A percentile compares a stretch with the other conserved stretches of the same genome.
Conservation (phyloP, 495 filamentous ascomycete genomes). For the Penicillium antarcticum region DNA sequence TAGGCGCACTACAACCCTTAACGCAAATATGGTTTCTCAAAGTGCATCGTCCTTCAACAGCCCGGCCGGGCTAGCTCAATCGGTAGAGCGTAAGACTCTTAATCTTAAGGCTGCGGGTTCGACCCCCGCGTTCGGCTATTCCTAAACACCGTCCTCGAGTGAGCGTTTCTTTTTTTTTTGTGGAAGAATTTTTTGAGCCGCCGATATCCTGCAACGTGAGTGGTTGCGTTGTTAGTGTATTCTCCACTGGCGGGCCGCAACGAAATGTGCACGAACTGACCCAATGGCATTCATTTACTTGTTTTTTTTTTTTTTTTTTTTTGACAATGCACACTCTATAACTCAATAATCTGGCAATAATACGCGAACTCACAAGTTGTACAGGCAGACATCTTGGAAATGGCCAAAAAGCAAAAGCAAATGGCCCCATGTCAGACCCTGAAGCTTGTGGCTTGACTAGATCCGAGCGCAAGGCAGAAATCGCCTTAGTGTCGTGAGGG, state of each 20-base stretch:
- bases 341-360: not conserved
- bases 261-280: not conserved
- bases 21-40: too few species aligned
- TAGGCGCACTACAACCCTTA: too few species aligned
- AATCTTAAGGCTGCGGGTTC: conserved; percentile 60
- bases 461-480: conserved; percentile 25
- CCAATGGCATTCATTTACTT: not conserved
- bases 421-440: not conserved
- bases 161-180: conserved; percentile 12
- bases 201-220: too few species aligned
- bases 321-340: not conserved
- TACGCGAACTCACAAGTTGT: not conserved
- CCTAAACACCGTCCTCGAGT: conserved; percentile 16
- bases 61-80: conserved; percentile 53
- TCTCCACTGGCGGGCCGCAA: too few species aligned
- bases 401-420: not conserved
- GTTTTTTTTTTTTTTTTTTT: not conserved
- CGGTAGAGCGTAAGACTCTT: conserved; percentile 60
- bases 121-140: conserved; percentile 55
- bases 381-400: not conserved
- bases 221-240: too few species aligned
- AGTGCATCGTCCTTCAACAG: not conserved
- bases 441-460: conserved; percentile 6
- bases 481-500: conserved; percentile 1
- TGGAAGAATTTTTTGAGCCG: too few species aligned